phyloP scores from a whole-genome alignment of 2,329 filamentous ascomycete species.

The Hypoxylon sp. region DNA sequence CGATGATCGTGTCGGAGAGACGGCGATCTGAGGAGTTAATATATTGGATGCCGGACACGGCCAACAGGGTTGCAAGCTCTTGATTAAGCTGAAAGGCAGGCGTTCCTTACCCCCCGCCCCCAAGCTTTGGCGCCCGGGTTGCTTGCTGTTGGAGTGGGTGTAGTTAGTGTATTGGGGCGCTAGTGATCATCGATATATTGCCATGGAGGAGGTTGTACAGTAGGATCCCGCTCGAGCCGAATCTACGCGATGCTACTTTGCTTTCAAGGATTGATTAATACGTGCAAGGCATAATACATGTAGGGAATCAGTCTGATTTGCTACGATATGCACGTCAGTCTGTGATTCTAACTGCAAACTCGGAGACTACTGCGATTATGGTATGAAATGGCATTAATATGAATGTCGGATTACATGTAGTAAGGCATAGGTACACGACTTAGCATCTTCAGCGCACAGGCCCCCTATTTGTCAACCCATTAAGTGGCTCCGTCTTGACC shows the following conservation, averaged over 20 bases:
- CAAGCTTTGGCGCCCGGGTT: slow-evolving; percentile 1
- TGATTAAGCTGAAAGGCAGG: slow-evolving; percentile 31
- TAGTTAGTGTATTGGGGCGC: neutral
- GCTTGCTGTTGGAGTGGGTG: neutral
- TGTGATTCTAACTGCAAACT: neutral
- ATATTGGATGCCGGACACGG: slow-evolving; percentile 9
- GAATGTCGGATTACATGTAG: neutral
- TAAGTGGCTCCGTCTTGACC: no score
- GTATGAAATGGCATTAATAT: neutral
- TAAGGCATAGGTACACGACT: neutral
- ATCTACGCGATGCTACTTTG: slow-evolving; percentile 17
- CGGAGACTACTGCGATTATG: neutral
- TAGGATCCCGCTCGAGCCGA: slow-evolving; percentile 15
- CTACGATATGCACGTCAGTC: slow-evolving; percentile 24
- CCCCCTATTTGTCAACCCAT: neutral
- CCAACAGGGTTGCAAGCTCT: slow-evolving; percentile 7
- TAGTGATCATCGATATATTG: neutral
- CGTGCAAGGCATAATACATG: slow-evolving; percentile 18
- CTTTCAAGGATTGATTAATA: neutral
- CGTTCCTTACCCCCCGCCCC: slow-evolving; percentile 6
- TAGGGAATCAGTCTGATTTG: slow-evolving; percentile 10
- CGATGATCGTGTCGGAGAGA: slow-evolving; percentile 22
- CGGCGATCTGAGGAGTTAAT: slow-evolving; percentile 22
- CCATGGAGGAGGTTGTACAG: slow-evolving; percentile 2
- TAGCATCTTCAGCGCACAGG: neutral